Base-by-base conservation (phyloP, 768 basidiomycete genomes). In the Auricularia cornea region DNA sequence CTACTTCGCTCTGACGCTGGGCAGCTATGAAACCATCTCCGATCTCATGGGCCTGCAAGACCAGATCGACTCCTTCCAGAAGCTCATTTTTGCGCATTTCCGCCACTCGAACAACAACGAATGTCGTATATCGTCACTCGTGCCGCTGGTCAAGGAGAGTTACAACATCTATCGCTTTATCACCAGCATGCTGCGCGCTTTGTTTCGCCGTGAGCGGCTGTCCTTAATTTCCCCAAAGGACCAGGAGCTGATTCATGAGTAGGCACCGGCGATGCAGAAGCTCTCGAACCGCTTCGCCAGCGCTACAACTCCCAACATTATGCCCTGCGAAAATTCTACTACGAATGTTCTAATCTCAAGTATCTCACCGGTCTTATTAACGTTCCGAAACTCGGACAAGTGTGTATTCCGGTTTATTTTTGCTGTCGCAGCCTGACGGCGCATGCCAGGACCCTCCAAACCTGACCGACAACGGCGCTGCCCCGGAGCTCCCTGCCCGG, bases 81-180 rank as follows among this genome's bases (percentile, higher is more conserved):
- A 94, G 76, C 89, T 96, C 80, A 88, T 98, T 64, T 98, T 99
- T 71, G 87, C 95, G 10, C 91, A 94, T 75, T 98, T 99, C 79
- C 82, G 87, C 62, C 85, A 89, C 65, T 93, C 93, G 20, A 79
- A 86, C 57, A 98, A 97, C 72, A 99, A 99, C 67, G 97, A 99
- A 76, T 97, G 95, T 74, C 88, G 95, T 31, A 99, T 99, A 65
- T 96, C 95, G 35, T 81, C 97, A 2, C 78, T 99, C 59, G 97
- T 99, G 2, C 96, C 97, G 28, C 82, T 98, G 14, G 97, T 99
- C 62, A 99, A 99, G 76, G 97, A 99, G 76, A 96, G 93, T 69
- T 99, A 95, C 87, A 96, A 96, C 40, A 99, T 99, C 63, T 99
- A 99, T 76, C 84, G 93, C 56, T 99, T 98, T 77, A 95, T 98